phyloP scores from a whole-genome alignment of 768 basidiomycete genomes.

The Lactarius psammicola region DNA sequence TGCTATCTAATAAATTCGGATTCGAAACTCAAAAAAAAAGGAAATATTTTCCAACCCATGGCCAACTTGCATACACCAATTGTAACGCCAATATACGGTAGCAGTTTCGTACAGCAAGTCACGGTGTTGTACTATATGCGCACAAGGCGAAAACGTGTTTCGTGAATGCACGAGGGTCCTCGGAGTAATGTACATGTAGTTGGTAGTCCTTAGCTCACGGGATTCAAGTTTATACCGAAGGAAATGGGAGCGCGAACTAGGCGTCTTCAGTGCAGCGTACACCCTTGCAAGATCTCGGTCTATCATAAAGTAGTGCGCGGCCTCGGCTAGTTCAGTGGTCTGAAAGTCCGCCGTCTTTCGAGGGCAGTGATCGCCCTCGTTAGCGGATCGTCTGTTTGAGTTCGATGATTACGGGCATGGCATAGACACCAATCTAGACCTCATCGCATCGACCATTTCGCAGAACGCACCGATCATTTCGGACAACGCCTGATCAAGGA shows the following conservation, averaged over 20 bases:
- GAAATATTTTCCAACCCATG: too few species aligned
- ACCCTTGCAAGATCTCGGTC: background rate
- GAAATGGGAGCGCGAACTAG: background rate
- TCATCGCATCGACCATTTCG: background rate
- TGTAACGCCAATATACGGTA: too few species aligned
- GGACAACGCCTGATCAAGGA: background rate
- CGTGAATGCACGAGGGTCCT: background rate
- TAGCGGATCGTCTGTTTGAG: background rate
- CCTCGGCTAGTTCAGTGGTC: background rate
- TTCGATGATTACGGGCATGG: too few species aligned
- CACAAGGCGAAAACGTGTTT: background rate
- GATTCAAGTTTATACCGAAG: background rate
- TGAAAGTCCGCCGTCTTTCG: background rate
- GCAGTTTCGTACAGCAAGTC: too few species aligned
- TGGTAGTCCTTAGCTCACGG: background rate
- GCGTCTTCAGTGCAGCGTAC: background rate
- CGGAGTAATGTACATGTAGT: background rate
- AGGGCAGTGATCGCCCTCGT: background rate
- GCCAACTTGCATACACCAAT: too few species aligned
- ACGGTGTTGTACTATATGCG: too few species aligned
- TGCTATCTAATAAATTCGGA: too few species aligned
- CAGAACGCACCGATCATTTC: background rate
- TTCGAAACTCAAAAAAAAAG: too few species aligned
- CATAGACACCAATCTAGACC: too few species aligned
- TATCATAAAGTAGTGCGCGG: background rate